These are phyloP conservation scores for Kwoniella sp. DNA, from an alignment of 768 basidiomycete genomes.

Conservation along the genomic window DNA sequence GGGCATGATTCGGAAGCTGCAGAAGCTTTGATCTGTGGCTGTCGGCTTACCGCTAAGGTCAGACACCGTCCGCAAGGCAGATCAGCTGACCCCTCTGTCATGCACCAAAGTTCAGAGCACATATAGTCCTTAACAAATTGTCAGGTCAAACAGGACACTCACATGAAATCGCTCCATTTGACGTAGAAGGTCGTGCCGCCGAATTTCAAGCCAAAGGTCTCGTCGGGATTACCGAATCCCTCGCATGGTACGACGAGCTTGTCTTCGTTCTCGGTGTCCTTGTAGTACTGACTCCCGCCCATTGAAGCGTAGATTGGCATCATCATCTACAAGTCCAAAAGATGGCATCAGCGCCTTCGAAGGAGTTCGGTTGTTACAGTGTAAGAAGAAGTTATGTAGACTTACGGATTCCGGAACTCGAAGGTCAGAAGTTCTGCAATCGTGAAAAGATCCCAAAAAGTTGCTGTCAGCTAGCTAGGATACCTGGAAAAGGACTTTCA, in stretches of 20 bases:
- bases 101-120: too few species aligned
- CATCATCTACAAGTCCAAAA: conserved; percentile 7
- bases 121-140: too few species aligned
- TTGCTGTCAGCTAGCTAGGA: neutral
- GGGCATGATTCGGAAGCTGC: neutral
- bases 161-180: conserved; percentile 17
- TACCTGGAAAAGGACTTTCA: neutral
- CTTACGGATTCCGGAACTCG: conserved; percentile 15
- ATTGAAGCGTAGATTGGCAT: conserved; percentile 12
- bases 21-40: neutral
- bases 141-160: neutral
- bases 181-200: conserved; percentile 6
- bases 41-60: neutral
- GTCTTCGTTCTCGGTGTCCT: conserved; percentile 1
- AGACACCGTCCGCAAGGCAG: neutral
- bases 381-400: neutral
- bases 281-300: neutral
- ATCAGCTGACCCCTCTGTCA: too few species aligned
- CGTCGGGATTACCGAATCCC: conserved; percentile 11
- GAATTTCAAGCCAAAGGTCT: conserved; percentile 12
- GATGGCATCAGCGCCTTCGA: neutral
- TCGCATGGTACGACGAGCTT: conserved; percentile 9
- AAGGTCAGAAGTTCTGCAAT: conserved; percentile 10
- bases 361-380: neutral
- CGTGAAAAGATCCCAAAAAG: neutral